Evolutionary conservation across 768 basidiomycete genomes (phyloP).

Genomic region (Tylopilus subfusipes): DNA sequence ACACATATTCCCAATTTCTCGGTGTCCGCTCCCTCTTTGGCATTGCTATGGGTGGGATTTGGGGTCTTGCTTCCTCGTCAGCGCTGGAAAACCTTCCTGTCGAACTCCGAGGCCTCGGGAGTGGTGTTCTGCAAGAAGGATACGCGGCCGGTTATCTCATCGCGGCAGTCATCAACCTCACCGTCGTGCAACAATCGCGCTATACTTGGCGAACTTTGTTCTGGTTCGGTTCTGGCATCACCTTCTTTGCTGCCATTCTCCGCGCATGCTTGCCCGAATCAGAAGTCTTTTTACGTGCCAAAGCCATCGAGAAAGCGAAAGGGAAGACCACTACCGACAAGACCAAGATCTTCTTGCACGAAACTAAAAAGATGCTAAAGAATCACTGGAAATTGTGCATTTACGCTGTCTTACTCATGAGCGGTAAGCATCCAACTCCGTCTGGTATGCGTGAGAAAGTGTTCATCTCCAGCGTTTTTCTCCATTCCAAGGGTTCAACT

Average conservation of each 20-base stretch:
- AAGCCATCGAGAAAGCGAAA: conserved; percentile 45
- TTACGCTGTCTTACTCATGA: conserved; percentile 82
- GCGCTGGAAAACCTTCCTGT: conserved; percentile 88
- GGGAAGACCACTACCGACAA: conserved; percentile 43
- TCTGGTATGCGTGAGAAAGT: background rate
- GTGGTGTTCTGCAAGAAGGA: conserved; percentile 84
- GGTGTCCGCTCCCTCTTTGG: conserved; percentile 82
- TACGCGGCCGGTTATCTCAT: conserved; percentile 86
- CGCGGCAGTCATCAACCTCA: conserved; percentile 79
- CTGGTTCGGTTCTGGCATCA: conserved; percentile 74
- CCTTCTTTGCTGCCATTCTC: conserved; percentile 62
- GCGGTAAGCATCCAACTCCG: conserved; percentile 31
- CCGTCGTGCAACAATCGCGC: conserved; percentile 38
- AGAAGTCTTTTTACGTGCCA: conserved; percentile 64
- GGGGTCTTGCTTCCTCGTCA: conserved; percentile 80
- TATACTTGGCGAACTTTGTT: conserved; percentile 74
- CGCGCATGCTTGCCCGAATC: conserved; percentile 76
- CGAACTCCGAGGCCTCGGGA: conserved; percentile 79
- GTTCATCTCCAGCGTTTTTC: background rate
- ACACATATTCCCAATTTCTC: conserved; percentile 75
- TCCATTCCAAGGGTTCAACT: conserved; percentile 58
- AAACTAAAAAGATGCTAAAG: conserved; percentile 74
- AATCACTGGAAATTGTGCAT: conserved; percentile 79
- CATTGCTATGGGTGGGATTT: conserved; percentile 85
- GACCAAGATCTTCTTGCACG: conserved; percentile 67